Conservation (phyloP, 1,139 yeast genomes). For the Meyerozyma carpophila region DNA sequence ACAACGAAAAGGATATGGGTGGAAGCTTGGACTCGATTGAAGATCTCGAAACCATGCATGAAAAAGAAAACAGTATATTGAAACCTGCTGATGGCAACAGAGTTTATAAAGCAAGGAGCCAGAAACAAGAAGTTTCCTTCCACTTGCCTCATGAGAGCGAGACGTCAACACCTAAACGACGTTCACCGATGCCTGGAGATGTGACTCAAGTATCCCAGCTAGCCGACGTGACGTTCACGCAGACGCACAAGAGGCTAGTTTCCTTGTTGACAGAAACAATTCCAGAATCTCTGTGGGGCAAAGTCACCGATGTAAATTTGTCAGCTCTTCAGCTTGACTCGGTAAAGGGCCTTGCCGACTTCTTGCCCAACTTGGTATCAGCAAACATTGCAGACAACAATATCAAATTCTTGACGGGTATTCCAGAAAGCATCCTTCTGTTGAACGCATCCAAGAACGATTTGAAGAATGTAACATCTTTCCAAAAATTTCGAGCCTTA, state of each 20-base stretch:
- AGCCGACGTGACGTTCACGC: constrained; percentile 46
- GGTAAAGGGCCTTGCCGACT: constrained; percentile 38
- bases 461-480: constrained; percentile 39
- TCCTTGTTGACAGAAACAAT: constrained; percentile 43
- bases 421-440: constrained; percentile 35
- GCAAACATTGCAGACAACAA: constrained; percentile 39
- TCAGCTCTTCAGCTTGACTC: constrained; percentile 27
- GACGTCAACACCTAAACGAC: constrained; percentile 6
- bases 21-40: constrained; percentile 42
- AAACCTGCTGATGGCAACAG: constrained; percentile 3
- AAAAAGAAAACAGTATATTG: constrained; percentile 7
- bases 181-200: constrained; percentile 21
- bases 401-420: constrained; percentile 42
- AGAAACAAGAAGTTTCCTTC: constrained; percentile 37
- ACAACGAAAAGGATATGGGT: constrained; percentile 20
- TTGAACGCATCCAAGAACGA: constrained; percentile 33
- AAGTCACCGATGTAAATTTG: constrained; percentile 32
- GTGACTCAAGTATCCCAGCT: constrained; percentile 39
- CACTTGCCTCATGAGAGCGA: constrained; percentile 25
- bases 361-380: constrained; percentile 38
- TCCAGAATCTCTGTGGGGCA: constrained; percentile 39
- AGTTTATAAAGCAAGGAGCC: constrained; percentile 7
- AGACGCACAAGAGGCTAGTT: constrained; percentile 40
- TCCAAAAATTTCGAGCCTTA: constrained; percentile 33
- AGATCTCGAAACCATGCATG: constrained; percentile 27